A percentile compares a stretch with the other conserved stretches of the same genome.
Conservation (phyloP, 2,329 filamentous ascomycete species). For the Hymenotorrendiella dingleyae region DNA sequence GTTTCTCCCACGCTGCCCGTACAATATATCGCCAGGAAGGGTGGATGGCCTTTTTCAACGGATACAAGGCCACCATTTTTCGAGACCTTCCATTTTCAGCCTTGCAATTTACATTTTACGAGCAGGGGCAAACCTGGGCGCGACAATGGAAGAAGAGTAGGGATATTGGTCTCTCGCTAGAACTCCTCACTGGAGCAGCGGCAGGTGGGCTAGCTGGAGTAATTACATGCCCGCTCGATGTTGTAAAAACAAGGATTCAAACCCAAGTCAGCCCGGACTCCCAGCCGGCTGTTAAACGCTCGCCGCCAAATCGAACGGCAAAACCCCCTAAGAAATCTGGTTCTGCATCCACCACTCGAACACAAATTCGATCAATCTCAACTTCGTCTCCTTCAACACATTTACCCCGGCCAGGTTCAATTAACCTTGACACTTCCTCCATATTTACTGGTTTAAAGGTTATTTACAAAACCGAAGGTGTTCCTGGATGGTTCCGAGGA, state of each 20-base stretch:
- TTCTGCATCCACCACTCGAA: constrained; percentile 21
- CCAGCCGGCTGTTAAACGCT: constrained; percentile 21
- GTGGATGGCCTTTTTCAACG: constrained; percentile 79
- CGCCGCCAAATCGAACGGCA: constrained; percentile 15
- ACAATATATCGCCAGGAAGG: constrained; percentile 84
- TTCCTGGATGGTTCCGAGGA: constrained; percentile 88
- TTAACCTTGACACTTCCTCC: constrained; percentile 81
- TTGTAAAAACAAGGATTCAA: constrained; percentile 94
- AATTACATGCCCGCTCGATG: constrained; percentile 91
- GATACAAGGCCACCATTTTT: constrained; percentile 94
- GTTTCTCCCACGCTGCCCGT: constrained; percentile 73
- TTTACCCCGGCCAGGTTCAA: constrained; percentile 69
- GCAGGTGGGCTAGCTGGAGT: constrained; percentile 91
- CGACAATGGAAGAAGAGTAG: constrained; percentile 70
- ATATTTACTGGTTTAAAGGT: constrained; percentile 76
- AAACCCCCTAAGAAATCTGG: constrained; percentile 24
- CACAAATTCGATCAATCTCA: constrained; percentile 70
- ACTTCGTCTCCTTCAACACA: constrained; percentile 86
- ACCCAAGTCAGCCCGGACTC: constrained; percentile 70
- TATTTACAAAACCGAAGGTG: constrained; percentile 85
- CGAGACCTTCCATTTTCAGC: constrained; percentile 94
- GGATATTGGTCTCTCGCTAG: constrained; percentile 79
- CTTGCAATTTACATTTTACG: constrained; percentile 96
- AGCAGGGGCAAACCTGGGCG: constrained; percentile 82
- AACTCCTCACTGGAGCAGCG: constrained; percentile 81